Evolutionary conservation across 306 rosid species (phyloP), one percentile per base, ranked within the genome.

Genomic region (Glycyrrhiza uralensis): DNA sequence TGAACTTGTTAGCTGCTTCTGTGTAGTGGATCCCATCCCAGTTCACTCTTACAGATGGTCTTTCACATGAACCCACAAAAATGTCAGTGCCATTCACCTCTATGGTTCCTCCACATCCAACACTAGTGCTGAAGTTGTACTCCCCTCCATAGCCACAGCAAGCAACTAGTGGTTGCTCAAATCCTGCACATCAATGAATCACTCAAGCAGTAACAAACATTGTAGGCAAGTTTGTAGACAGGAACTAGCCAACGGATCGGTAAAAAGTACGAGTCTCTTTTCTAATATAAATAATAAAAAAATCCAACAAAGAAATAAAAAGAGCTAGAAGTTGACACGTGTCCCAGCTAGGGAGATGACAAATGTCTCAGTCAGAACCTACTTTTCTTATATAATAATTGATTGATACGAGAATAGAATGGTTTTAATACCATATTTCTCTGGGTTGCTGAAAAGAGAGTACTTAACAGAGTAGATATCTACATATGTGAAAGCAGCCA

Each of bases 121-220:
- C 75, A 32, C 0, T 65, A 41, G 0, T 0, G 23, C 59, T 71
- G 2, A 7, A 81, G 54, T 86, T 86, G 81, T 86, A 86, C 41
- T 80, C 10, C 1, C 87, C 87, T 65, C 90, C 94, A 72, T 72
- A 75, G 3, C 94, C 90, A 80, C 90, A 88, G 12, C 90, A 88
- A 24, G 85, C 51, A 52, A 77, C 72, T 0, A 82, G 57, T 22
- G 94, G 86, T 3, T 30, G 29, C 72, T 82, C 86, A 66, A 88
- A 82, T 71, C 94, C 90, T 88, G 49, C 77, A 57, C 12, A 4
- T 42, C 2, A 46, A 30, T 41, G 0, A 74, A 23, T 1, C 22
- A 35, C 12, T 51, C 0, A 19, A 61, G 11, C 20, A 55, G 1
- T 49, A 8, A 38, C 14, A 47, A 28, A 6, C n/a, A 26, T 26